phyloP scores from a whole-genome alignment of 2,329 filamentous ascomycete genomes.

The Exophiala mesophila region DNA sequence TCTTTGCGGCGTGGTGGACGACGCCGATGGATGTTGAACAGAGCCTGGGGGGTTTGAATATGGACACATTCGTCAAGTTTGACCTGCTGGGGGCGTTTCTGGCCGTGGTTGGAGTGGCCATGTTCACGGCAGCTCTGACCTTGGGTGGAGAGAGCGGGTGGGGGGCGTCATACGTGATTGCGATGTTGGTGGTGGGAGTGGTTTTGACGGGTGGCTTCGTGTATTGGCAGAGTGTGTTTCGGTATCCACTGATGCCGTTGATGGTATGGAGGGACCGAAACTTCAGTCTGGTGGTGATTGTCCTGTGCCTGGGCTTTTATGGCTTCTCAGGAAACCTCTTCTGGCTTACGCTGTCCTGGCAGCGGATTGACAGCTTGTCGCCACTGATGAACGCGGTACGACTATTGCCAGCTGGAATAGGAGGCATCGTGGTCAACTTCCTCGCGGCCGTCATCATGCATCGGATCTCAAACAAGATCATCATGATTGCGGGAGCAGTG shows the following conservation, averaged over 20 bases:
- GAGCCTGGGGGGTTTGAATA: conserved; percentile 42
- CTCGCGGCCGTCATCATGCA: conserved; percentile 60
- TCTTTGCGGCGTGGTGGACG: conserved; percentile 55
- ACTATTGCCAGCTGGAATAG: conserved; percentile 61
- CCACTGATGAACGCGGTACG: conserved; percentile 58
- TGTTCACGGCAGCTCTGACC: conserved; percentile 60
- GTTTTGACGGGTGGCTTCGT: conserved; percentile 54
- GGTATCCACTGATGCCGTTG: conserved; percentile 48
- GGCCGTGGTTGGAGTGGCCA: conserved; percentile 60
- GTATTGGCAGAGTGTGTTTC: conserved; percentile 56
- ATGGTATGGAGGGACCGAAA: conserved; percentile 54
- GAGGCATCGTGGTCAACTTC: conserved; percentile 59
- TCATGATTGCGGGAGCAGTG: conserved; percentile 52
- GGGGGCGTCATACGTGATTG: conserved; percentile 58
- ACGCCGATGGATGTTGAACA: conserved; percentile 52
- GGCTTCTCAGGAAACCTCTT: conserved; percentile 58
- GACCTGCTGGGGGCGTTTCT: conserved; percentile 58
- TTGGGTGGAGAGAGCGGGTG: conserved; percentile 56
- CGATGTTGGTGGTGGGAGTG: conserved; percentile 56
- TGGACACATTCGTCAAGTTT: conserved; percentile 51
- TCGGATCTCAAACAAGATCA: conserved; percentile 58
- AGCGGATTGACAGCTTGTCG: conserved; percentile 49
- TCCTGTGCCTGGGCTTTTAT: conserved; percentile 58
- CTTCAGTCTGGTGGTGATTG: conserved; percentile 58
- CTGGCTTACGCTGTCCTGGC: conserved; percentile 62